phyloP scores from a whole-genome alignment of 163 green algal genomes.

The Prototheca stagnorum region DNA sequence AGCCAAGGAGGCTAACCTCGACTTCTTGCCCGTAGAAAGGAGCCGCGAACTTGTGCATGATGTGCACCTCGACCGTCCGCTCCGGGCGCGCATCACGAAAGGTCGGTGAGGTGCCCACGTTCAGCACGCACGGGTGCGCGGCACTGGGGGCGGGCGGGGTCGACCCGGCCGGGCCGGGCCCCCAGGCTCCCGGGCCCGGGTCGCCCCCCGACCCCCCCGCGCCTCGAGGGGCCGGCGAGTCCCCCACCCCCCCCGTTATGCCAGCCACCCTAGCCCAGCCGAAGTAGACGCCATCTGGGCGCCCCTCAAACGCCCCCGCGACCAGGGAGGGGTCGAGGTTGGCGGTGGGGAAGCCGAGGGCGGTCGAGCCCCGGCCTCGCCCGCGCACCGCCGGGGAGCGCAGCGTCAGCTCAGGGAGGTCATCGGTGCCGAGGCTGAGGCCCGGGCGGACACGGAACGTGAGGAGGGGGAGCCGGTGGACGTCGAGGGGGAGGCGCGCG shows the following conservation, averaged over 20 bases:
- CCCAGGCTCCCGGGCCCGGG: too few relatives aligned
- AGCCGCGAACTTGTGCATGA: constrained; percentile 50
- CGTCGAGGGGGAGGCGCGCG: too few relatives aligned
- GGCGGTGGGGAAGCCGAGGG: constrained; percentile 76
- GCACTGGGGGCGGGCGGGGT: constrained; percentile 27
- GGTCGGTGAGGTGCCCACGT: constrained; percentile 64
- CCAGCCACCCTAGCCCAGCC: constrained; percentile 28
- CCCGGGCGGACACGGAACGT: too few relatives aligned
- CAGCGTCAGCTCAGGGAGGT: too few relatives aligned
- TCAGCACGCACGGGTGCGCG: constrained; percentile 73
- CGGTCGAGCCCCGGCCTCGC: constrained; percentile 70
- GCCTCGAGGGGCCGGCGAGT: too few relatives aligned
- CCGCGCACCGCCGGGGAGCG: constrained; percentile 52
- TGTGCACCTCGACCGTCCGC: constrained; percentile 58
- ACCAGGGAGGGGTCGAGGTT: constrained; percentile 83
- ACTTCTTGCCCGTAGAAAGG: constrained; percentile 48
- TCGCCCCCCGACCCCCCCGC: too few relatives aligned
- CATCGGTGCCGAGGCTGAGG: too few relatives aligned
- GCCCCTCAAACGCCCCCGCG: constrained; percentile 17
- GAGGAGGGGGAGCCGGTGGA: too few relatives aligned
- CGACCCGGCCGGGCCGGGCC: too few relatives aligned
- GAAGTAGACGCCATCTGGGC: constrained; percentile 72
- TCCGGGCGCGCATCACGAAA: constrained; percentile 29
- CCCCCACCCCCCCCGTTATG: too few relatives aligned
- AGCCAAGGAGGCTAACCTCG: constrained; percentile 44